Percentiles rank a stretch among this genome's conserved stretches.
These are phyloP conservation scores for Trypanosoma caninum DNA, from an alignment of 208 protist genomes.

Conservation along the genomic window DNA sequence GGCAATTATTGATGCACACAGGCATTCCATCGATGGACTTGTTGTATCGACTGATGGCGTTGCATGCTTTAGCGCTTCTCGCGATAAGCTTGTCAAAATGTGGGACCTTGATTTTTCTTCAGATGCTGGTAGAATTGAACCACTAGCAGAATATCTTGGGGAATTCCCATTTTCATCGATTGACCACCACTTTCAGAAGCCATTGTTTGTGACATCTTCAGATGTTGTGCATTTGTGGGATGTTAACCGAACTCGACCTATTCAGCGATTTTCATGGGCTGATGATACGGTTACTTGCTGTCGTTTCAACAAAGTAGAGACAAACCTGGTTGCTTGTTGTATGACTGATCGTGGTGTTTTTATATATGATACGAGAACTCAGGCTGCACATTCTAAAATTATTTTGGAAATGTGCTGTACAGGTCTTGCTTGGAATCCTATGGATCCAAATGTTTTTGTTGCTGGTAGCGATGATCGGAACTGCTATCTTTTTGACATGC, in stretches of 20 bases:
- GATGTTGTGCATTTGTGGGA: constrained; percentile 91
- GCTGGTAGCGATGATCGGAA: constrained; percentile 97
- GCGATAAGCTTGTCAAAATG: constrained; percentile 96
- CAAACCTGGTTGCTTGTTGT: constrained; percentile 86
- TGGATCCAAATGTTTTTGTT: constrained; percentile 97
- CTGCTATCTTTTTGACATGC: constrained; percentile 98
- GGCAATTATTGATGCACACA: constrained; percentile 86
- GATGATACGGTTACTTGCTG: constrained; percentile 88
- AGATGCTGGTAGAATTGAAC: constrained; percentile 37
- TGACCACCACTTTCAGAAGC: constrained; percentile 91
- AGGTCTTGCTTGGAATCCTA: constrained; percentile 95
- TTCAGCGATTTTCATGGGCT: constrained; percentile 95
- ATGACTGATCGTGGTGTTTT: constrained; percentile 92
- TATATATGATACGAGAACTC: constrained; percentile 93
- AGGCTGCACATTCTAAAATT: constrained; percentile 91
- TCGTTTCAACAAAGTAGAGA: constrained; percentile 95
- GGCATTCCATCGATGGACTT: constrained; percentile 93
- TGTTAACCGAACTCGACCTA: constrained; percentile 89
- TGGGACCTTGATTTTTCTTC: constrained; percentile 89
- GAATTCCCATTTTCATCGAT: constrained; percentile 92
- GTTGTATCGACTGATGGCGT: constrained; percentile 87
- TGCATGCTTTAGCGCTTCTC: constrained; percentile 89
- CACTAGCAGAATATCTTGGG: constrained; percentile 88
- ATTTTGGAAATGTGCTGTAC: constrained; percentile 94
- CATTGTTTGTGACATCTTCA: constrained; percentile 93